phyloP scores from a whole-genome alignment of 768 basidiomycete genomes.

The Rhizopogon roseolus region DNA sequence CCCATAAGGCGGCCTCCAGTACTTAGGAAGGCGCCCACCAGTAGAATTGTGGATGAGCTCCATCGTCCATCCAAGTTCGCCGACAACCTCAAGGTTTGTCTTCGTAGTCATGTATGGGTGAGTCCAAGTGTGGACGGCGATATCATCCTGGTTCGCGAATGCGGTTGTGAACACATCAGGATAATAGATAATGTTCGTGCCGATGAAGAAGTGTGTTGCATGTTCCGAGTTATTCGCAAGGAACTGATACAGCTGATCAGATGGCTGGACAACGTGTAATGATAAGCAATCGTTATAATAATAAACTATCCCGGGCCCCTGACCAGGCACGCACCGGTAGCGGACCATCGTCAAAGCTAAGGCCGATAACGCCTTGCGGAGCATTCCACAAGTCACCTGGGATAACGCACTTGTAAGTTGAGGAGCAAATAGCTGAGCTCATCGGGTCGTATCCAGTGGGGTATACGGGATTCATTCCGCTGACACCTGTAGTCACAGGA shows the following conservation, averaged over 20 bases:
- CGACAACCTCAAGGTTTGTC: conserved; percentile 63
- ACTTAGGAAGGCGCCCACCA: conserved; percentile 66
- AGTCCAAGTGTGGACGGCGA: conserved; percentile 51
- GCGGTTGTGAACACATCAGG: conserved; percentile 51
- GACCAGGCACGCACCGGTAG: conserved; percentile 31
- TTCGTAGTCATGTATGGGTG: conserved; percentile 82
- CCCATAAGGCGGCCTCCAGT: conserved; percentile 89
- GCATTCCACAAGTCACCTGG: conserved; percentile 72
- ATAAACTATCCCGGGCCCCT: background rate
- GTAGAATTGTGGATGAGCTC: conserved; percentile 76
- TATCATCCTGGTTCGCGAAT: conserved; percentile 35
- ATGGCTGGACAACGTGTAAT: conserved; percentile 25
- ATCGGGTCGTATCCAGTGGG: conserved; percentile 33
- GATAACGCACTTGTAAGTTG: conserved; percentile 63
- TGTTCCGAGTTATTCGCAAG: conserved; percentile 56
- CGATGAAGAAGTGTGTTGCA: conserved; percentile 92
- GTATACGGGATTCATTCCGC: conserved; percentile 31
- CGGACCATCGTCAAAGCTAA: conserved; percentile 83
- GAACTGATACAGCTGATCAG: conserved; percentile 56
- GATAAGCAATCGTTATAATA: conserved; percentile 3
- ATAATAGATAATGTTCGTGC: conserved; percentile 62
- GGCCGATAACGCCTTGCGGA: conserved; percentile 60
- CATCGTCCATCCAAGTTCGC: conserved; percentile 75
- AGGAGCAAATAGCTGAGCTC: conserved; percentile 63
- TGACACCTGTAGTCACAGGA: conserved; percentile 38